phyloP scores from a whole-genome alignment of 192 early-diverging fungal species.

The Backusella psychrophila region DNA sequence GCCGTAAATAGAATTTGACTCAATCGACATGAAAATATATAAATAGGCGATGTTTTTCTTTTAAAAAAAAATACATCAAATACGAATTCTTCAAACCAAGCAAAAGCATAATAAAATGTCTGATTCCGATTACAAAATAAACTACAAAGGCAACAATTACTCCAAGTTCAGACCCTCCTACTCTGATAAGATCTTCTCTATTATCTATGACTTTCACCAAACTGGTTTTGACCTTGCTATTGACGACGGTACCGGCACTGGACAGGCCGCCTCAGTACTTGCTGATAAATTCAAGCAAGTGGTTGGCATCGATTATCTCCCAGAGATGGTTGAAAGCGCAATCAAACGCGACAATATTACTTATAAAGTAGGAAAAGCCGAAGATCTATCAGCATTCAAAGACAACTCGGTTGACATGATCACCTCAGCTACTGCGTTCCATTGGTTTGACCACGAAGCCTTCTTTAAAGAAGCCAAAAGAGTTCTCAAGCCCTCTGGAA shows the following conservation, averaged over 20 bases:
- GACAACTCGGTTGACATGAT: conserved; percentile 42
- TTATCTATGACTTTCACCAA: conserved; percentile 46
- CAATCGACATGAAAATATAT: no score
- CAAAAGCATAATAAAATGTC: not conserved
- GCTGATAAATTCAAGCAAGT: conserved; percentile 50
- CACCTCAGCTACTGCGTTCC: conserved; percentile 45
- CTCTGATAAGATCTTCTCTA: conserved; percentile 8
- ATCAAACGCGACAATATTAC: conserved; percentile 39
- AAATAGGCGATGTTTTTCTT: not conserved
- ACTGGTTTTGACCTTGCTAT: conserved; percentile 42
- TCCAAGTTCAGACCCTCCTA: conserved; percentile 30
- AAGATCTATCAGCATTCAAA: conserved; percentile 34
- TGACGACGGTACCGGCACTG: conserved; percentile 59
- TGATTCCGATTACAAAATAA: not conserved
- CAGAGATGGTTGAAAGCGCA: conserved; percentile 41
- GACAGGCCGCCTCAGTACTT: conserved; percentile 46
- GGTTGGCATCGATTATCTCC: conserved; percentile 39
- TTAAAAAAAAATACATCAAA: no score
- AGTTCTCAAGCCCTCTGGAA: conserved; percentile 60
- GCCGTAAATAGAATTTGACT: no score
- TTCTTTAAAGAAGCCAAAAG: conserved; percentile 58
- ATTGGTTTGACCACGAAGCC: conserved; percentile 55
- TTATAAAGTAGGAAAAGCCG: conserved; percentile 39
- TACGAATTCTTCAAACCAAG: not conserved
- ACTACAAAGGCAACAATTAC: conserved; percentile 13